A percentile compares a stretch with the other conserved stretches of the same genome.
Evolutionary conservation across 441 rosid species (phyloP).

Genomic region (Populus hybrid): DNA sequence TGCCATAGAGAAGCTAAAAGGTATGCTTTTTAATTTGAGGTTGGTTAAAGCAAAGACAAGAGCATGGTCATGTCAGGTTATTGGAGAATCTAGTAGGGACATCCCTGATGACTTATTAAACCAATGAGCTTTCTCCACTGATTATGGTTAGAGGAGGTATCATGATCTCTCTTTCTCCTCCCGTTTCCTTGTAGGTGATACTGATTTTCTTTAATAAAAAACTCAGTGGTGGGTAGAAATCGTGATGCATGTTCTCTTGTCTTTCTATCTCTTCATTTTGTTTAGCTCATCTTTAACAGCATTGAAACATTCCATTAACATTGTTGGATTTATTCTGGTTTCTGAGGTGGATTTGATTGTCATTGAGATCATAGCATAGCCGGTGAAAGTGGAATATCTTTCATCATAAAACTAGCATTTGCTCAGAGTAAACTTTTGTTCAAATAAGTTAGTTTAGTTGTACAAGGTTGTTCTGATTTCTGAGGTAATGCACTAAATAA

Average conservation of each 20-base stretch:
- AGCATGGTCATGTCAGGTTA: constrained; percentile 7
- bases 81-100: constrained; percentile 1
- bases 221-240: background rate
- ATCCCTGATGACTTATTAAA: constrained; percentile 6
- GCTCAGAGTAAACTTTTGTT: background rate
- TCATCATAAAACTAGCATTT: background rate
- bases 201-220: background rate
- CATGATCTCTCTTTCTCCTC: background rate
- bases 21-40: background rate
- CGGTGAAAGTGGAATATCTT: background rate
- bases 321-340: background rate
- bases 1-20: background rate
- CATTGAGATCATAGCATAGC: background rate
- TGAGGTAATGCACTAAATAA: background rate
- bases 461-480: background rate
- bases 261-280: background rate
- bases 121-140: background rate
- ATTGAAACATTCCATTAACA: background rate
- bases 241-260: background rate
- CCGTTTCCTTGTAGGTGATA: background rate
- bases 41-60: constrained; percentile 5
- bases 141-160: constrained; percentile 1
- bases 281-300: background rate
- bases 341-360: background rate
- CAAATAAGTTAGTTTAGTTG: background rate